A percentile compares a stretch with the other conserved stretches of the same genome.
Conservation (phyloP, 371 early-diverging fungal genomes). For the Cokeromyces recurvatus region DNA sequence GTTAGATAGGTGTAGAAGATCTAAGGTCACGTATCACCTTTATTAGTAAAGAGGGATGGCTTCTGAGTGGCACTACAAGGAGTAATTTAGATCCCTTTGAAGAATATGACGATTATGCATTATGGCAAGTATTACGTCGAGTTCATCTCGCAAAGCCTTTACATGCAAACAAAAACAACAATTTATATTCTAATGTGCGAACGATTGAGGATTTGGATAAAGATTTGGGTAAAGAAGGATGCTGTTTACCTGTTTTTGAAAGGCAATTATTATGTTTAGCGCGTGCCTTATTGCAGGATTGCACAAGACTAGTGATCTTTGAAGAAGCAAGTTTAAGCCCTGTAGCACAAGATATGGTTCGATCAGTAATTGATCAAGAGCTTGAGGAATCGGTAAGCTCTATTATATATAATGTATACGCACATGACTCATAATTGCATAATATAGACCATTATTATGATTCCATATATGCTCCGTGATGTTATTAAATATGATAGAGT, state of each 20-base stretch:
- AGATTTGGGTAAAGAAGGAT: slow-evolving; percentile 54
- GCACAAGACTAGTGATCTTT: slow-evolving; percentile 65
- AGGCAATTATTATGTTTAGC: slow-evolving; percentile 80
- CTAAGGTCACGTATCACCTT: slow-evolving; percentile 68
- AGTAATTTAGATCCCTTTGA: slow-evolving; percentile 67
- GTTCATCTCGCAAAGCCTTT: too few relatives aligned
- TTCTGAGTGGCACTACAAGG: slow-evolving; percentile 65
- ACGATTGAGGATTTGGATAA: slow-evolving; percentile 49
- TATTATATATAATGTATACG: background rate
- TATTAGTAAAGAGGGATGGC: slow-evolving; percentile 71
- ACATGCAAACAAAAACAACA: too few relatives aligned
- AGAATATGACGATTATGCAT: slow-evolving; percentile 51
- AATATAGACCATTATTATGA: slow-evolving; percentile 72
- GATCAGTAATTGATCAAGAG: slow-evolving; percentile 74
- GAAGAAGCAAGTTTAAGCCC: slow-evolving; percentile 71
- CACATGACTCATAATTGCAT: background rate
- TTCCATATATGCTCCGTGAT: slow-evolving; percentile 75
- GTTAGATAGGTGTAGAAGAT: slow-evolving; percentile 67
- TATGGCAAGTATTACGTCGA: slow-evolving; percentile 63
- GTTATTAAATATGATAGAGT: slow-evolving; percentile 58
- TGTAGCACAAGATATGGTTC: slow-evolving; percentile 74
- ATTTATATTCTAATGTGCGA: too few relatives aligned
- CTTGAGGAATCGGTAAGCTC: slow-evolving; percentile 59
- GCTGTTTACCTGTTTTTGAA: slow-evolving; percentile 75
- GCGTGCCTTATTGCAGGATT: slow-evolving; percentile 69